Base-by-base conservation (phyloP, 441 rosid genomes). In the Populus hybrid region DNA sequence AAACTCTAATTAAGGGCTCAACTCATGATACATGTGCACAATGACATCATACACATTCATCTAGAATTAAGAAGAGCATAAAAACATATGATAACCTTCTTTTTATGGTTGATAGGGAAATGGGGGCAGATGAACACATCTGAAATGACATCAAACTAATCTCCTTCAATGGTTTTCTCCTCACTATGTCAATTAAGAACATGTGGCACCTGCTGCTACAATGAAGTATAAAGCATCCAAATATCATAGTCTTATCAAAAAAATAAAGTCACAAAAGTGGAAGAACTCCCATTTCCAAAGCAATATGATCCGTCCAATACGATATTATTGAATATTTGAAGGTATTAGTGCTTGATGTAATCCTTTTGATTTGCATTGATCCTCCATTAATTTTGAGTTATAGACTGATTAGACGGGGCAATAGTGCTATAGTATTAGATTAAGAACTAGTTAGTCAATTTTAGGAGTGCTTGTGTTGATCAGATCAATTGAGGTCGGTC, bases 151-250 rank as follows among this genome's bases (percentile, higher is more conserved):
- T 59, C 57, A 32, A 38, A 11, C 23, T 34, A 46, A 68, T 73
- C 57, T 46, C 57, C 57, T 46, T 46, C 57, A 46, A 46, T 46
- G 57, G 57, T 14, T 70, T 50, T 73, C 57, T 23, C 35, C 23
- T 66, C 68, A 63, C 50, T 73, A 34, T 57, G 73, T 67, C 73
- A 73, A 67, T 65, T 73, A 73, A 78, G 57, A 67, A 72, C 76
- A 78, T 50, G 18, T 67, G 73, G 81, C 73, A 78, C 73, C 46
- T 73, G 80, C 36, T 67, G 70, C 76, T 77, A 72, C 23, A 77
- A 64, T 77, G 57, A 50, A 71, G 23, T 77, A 77, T 26, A 78
- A 78, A 78, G 67, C 6, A 68, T 77, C 10, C 36, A 8, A 35
- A 18, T 59, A 12, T 23, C 40, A 16, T 24, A 40, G n/a, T 63